Percentiles rank a stretch among this genome's conserved stretches.
Conservation (phyloP, 1,284 basidiomycete genomes). For the Ceratobasidium theobromae region DNA sequence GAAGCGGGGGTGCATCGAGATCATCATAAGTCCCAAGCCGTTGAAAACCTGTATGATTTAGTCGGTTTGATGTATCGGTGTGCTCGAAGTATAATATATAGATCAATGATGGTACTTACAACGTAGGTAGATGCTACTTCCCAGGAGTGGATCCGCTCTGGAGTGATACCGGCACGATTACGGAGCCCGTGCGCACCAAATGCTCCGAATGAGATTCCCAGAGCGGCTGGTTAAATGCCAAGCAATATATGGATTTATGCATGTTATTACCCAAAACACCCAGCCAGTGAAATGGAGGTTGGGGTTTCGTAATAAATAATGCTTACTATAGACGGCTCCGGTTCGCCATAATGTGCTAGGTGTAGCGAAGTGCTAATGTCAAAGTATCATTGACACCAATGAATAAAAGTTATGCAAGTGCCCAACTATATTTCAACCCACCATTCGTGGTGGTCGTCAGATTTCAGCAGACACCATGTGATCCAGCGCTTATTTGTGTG, state of each 20-base stretch:
- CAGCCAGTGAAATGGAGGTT: too few relatives aligned
- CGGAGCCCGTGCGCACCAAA: conserved; percentile 70
- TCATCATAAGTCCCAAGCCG: conserved; percentile 68
- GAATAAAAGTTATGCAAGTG: not conserved
- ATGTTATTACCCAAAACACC: not conserved
- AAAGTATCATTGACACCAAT: not conserved
- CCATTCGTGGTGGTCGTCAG: not conserved
- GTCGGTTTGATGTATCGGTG: not conserved
- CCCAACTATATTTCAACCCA: not conserved
- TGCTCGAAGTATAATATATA: conserved; percentile 7
- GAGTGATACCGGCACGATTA: conserved; percentile 51
- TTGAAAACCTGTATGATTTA: conserved; percentile 61
- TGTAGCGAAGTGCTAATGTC: not conserved
- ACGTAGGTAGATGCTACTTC: conserved; percentile 63
- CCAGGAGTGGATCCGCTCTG: conserved; percentile 61
- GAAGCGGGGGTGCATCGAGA: conserved; percentile 73
- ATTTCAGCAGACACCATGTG: too few relatives aligned
- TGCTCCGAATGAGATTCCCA: conserved; percentile 65
- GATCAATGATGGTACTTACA: conserved; percentile 47
- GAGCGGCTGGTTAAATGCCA: conserved; percentile 47
- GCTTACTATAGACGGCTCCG: conserved; percentile 1
- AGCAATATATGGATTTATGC: not conserved
- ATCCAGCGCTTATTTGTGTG: too few relatives aligned
- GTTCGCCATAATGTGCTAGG: not conserved
- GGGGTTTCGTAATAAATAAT: not conserved